Evolutionary conservation across 2,329 filamentous ascomycete genomes (phyloP), one percentile per base, ranked within the genome.

Genomic region (Trichoderma polysporum): DNA sequence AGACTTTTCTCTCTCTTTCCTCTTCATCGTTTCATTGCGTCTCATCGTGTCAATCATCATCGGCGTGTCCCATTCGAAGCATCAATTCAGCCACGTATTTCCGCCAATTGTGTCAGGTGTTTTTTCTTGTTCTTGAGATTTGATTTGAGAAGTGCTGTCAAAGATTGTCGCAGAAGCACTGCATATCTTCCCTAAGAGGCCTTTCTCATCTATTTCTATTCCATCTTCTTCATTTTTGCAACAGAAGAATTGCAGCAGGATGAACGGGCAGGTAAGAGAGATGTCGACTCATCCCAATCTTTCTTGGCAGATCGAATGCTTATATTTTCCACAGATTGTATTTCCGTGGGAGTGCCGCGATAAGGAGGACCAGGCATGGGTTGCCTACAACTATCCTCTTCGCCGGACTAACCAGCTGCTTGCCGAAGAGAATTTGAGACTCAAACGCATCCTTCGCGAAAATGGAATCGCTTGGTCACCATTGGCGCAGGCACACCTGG

Each of bases 291-390:
- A 5, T 45, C 29, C 12, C 29, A 29, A 15, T 53, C n/a, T 41
- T n/a, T n/a, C 17, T 47, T 19, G 9, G 41, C 22, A 35, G 45
- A 19, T 22, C 6, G n/a, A 45, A 15, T 45, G 19, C 7, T 54
- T 2, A 57, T 22, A 13, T n/a, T 45, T 19, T 47, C n/a, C n/a
- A n/a, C 56, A 80, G 76, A 71, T 73, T 22, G 70, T 75, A 37
- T 79, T 77, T 56, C 80, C 84, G 4, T 83, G 81, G 81, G 84
- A 86, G 71, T 82, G 81, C 66, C 82, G 83, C 63, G 84, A 86
- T 70, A 82, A 81, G 71, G 79, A 83, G 68, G 83, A 86, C 33
- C 79, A 81, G 74, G 82, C 84, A 56, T 81, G 81, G 74, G 74
- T 76, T 39, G 77, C 79, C 56, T 85, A 83, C 72, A 81, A 84